Percentiles rank a stretch among this genome's conserved stretches.
Conservation (phyloP, 73 alveolate genomes). For the Strombidium stylifer region DNA sequence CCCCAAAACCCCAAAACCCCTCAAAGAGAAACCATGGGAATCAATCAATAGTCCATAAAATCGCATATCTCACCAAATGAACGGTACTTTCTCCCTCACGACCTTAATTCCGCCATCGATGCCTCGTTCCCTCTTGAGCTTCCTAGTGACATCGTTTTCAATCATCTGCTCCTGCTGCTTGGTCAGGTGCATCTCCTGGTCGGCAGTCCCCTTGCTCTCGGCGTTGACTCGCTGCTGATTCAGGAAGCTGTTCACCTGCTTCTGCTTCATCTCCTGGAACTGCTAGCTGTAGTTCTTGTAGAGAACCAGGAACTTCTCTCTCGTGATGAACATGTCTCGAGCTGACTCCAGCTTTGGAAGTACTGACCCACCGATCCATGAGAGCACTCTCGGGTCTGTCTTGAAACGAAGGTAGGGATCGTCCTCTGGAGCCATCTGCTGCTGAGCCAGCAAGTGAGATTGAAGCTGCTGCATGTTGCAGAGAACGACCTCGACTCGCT, state of each 20-base stretch:
- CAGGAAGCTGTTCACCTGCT: slow-evolving; percentile 10
- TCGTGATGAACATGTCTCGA: slow-evolving; percentile 82
- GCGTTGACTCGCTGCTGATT: slow-evolving; percentile 7
- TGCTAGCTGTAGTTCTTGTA: slow-evolving; percentile 41
- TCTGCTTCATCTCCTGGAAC: slow-evolving; percentile 42
- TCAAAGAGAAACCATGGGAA: background rate
- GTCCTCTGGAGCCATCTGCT: slow-evolving; percentile 18
- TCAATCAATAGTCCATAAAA: background rate
- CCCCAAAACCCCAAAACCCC: background rate
- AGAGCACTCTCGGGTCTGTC: slow-evolving; percentile 68
- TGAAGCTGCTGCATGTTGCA: slow-evolving; percentile 52
- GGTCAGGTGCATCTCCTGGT: slow-evolving; percentile 20
- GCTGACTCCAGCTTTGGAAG: slow-evolving; percentile 86
- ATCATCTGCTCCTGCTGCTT: slow-evolving; percentile 46
- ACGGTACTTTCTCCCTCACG: slow-evolving; percentile 81
- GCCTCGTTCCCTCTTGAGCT: slow-evolving; percentile 74
- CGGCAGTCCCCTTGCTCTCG: slow-evolving; percentile 4
- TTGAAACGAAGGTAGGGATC: slow-evolving; percentile 41
- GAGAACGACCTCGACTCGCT: slow-evolving; percentile 75
- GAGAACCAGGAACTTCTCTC: slow-evolving; percentile 70
- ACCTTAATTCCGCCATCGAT: slow-evolving; percentile 82
- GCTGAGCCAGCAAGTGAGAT: background rate
- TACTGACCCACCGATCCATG: slow-evolving; percentile 93
- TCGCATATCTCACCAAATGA: slow-evolving; percentile 50
- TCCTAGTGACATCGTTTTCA: slow-evolving; percentile 68